Percentiles rank a stretch among this genome's conserved stretches.
Evolutionary conservation across 2,329 filamentous ascomycete species (phyloP).

Genomic region (Ceratocystis ficicola): DNA sequence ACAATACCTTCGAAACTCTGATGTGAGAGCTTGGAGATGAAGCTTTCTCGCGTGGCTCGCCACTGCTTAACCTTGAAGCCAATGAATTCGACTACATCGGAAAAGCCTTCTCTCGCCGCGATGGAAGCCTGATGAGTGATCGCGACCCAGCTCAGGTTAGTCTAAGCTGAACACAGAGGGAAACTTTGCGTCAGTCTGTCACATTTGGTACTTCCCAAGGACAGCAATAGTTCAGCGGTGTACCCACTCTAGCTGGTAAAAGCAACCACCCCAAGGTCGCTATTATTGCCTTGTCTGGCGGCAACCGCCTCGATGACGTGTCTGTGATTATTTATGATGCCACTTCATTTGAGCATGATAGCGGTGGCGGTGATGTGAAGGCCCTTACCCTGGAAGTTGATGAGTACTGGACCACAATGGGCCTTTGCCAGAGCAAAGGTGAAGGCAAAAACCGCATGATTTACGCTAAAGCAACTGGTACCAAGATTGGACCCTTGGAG

Average conservation of each 20-base stretch:
- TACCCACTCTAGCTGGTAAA: slow-evolving; percentile 31
- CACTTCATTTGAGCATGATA: slow-evolving; percentile 40
- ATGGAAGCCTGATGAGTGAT: slow-evolving; percentile 48
- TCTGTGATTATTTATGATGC: slow-evolving; percentile 38
- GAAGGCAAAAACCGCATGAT: slow-evolving; percentile 40
- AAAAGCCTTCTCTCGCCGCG: slow-evolving; percentile 42
- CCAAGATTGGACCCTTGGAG: slow-evolving; percentile 34
- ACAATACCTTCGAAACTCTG: slow-evolving; percentile 42
- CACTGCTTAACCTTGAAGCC: slow-evolving; percentile 37
- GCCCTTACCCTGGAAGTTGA: slow-evolving; percentile 34
- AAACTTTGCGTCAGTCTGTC: slow-evolving; percentile 34
- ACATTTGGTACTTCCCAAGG: slow-evolving; percentile 40
- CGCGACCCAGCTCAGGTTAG: slow-evolving; percentile 50
- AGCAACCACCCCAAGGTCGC: slow-evolving; percentile 29
- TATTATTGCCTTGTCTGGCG: slow-evolving; percentile 37
- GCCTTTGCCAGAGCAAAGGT: slow-evolving; percentile 40
- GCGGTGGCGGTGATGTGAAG: slow-evolving; percentile 36
- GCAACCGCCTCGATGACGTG: slow-evolving; percentile 39
- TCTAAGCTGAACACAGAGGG: slow-evolving; percentile 35
- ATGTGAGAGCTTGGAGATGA: slow-evolving; percentile 57
- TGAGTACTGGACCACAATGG: slow-evolving; percentile 40
- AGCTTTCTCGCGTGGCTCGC: slow-evolving; percentile 45
- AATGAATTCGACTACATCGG: slow-evolving; percentile 44
- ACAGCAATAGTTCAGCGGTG: slow-evolving; percentile 42
- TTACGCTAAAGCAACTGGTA: slow-evolving; percentile 42